Evolutionary conservation across 202 grass and related monocot genomes (phyloP).

Genomic region (Bolboschoenoplectus hybrid): DNA sequence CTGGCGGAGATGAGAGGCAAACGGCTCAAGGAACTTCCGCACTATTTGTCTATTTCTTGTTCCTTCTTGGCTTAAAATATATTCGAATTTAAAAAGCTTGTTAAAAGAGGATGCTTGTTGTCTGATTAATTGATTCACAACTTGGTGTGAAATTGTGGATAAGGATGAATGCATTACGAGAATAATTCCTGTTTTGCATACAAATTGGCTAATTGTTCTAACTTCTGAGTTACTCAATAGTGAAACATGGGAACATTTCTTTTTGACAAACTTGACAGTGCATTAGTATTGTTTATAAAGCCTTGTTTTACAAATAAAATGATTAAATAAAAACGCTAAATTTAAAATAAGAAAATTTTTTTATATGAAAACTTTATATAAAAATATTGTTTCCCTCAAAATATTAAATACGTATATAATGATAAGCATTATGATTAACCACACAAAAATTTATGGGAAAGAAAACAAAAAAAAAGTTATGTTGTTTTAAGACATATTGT

Average conservation of each 20-base stretch:
- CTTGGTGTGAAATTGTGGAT: background rate
- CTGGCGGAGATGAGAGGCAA: slow-evolving; percentile 18
- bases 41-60: background rate
- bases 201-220: slow-evolving; percentile 6
- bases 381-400: too few relatives aligned
- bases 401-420: too few relatives aligned
- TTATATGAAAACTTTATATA: too few relatives aligned
- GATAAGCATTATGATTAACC: too few relatives aligned
- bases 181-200: slow-evolving; percentile 20
- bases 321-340: background rate
- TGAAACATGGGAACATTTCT: background rate
- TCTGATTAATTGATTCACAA: background rate
- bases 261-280: background rate
- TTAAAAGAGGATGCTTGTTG: slow-evolving; percentile 17
- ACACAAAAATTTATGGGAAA: too few relatives aligned
- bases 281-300: background rate
- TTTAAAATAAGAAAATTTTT: too few relatives aligned
- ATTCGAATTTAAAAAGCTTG: slow-evolving; percentile 7
- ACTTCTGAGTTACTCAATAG: background rate
- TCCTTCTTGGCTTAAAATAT: background rate
- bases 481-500: too few relatives aligned
- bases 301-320: background rate
- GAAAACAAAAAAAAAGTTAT: too few relatives aligned
- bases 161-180: background rate
- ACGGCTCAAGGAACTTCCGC: background rate